Base-by-base conservation (phyloP, 768 basidiomycete genomes). In the Trametes elegans region DNA sequence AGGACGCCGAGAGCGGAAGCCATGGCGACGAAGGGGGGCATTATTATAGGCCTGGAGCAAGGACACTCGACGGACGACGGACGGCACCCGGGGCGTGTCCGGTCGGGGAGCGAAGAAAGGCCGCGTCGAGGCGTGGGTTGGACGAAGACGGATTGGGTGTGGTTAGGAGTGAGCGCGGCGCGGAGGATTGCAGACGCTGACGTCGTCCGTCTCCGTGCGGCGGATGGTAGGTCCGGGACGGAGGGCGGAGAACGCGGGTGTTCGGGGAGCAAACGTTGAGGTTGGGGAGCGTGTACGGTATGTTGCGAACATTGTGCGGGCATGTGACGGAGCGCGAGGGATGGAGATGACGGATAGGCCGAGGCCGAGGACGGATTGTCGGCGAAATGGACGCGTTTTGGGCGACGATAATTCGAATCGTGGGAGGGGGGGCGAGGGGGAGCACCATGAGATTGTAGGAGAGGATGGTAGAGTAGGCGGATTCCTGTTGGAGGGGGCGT, bases 401-500 rank as follows among this genome's bases (percentile, higher is more conserved):
- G 31, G 51, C 28, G 51, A 42, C 11, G 13, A 31, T 23, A 11
- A n/a, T 16, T n/a, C 23, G 35, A 3, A 14, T n/a, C 38, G 36
- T 24, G 48, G 19, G 32, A 28, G 38, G 38, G 39, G 6, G 41
- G 41, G 26, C 24, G 41, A n/a, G 26, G 10, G 40, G 51, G 32
- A 45, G 42, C 29, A 43, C 24, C 51, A 53, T 53, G 51, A 44
- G 51, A 53, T 45, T 31, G n/a, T n/a, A n/a, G n/a, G n/a, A n/a
- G n/a, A n/a, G n/a, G n/a, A n/a, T n/a, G n/a, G n/a, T n/a, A n/a
- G n/a, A n/a, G n/a, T 28, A 11, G 14, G 40, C 40, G 38, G 21
- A 19, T 32, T 32, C 31, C 7, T 35, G 34, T 35, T n/a, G n/a
- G n/a, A n/a, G n/a, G n/a, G n/a, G n/a, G n/a, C n/a, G n/a, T n/a